phyloP scores from a whole-genome alignment of 2,329 filamentous ascomycete genomes.

The Cadophora sp. region DNA sequence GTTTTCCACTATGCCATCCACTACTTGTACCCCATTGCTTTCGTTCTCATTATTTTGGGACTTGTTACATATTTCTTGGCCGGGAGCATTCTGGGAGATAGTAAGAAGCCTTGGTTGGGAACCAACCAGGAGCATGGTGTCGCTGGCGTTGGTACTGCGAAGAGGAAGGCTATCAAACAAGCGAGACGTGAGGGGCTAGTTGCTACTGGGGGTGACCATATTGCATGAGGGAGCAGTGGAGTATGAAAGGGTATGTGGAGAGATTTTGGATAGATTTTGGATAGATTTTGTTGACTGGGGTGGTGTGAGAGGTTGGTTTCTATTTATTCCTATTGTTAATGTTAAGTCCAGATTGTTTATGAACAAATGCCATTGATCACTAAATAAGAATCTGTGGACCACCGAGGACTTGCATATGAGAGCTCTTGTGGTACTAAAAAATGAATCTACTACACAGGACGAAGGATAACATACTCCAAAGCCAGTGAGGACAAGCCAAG shows the following conservation, averaged over 20 bases:
- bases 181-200: constrained; percentile 48
- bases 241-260: no score
- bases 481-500: no score
- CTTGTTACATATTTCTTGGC: constrained; percentile 88
- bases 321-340: not conserved
- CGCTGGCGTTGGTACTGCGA: constrained; percentile 84
- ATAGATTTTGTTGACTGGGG: not conserved
- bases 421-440: not conserved
- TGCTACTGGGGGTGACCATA: constrained; percentile 17
- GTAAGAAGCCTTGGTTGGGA: constrained; percentile 94
- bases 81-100: constrained; percentile 82
- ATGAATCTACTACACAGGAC: not conserved
- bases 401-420: not conserved
- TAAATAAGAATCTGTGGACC: not conserved
- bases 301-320: not conserved
- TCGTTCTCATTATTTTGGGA: constrained; percentile 88
- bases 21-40: constrained; percentile 94
- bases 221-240: constrained; percentile 1
- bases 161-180: constrained; percentile 71
- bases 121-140: constrained; percentile 83
- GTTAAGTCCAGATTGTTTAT: not conserved
- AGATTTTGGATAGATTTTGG: no score
- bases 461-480: no score
- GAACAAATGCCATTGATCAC: not conserved
- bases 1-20: constrained; percentile 84